These are phyloP conservation scores for Entomortierella parvispora DNA, from an alignment of 192 early-diverging fungal species.

Conservation along the genomic window DNA sequence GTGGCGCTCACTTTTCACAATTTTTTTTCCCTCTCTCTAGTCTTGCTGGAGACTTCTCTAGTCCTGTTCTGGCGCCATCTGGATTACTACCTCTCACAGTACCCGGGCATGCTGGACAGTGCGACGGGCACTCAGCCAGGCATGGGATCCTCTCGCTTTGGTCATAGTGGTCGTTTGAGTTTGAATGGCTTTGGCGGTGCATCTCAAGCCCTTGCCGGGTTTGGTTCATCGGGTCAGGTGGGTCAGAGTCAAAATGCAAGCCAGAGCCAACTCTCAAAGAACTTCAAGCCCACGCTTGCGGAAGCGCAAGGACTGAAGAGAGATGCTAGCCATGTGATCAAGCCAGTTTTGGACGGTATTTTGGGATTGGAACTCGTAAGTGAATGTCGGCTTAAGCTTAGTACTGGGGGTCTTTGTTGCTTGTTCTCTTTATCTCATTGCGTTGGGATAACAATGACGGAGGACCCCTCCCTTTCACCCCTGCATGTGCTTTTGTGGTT, in stretches of 20 bases:
- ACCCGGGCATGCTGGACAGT: conserved; percentile 36
- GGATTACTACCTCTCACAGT: conserved; percentile 62
- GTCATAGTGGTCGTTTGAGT: conserved; percentile 18
- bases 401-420: too few species aligned
- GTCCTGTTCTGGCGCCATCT: conserved; percentile 82
- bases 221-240: too few species aligned
- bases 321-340: conserved; percentile 37
- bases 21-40: conserved; percentile 23
- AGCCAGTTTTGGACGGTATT: conserved; percentile 32
- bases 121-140: conserved; percentile 13
- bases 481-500: too few species aligned
- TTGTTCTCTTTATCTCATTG: too few species aligned
- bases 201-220: not conserved
- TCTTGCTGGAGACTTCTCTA: conserved; percentile 65
- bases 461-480: too few species aligned
- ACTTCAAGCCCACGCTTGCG: conserved; percentile 40
- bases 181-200: conserved; percentile 8
- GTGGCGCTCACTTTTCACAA: not conserved
- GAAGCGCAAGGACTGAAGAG: conserved; percentile 49
- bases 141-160: conserved; percentile 29
- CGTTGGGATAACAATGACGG: too few species aligned
- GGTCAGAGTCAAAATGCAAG: conserved; percentile 7
- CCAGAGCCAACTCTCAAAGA: conserved; percentile 44
- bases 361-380: conserved; percentile 37
- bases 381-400: too few species aligned